Base-by-base conservation (phyloP, 805 yeast genomes). In the Scheffersomyces ergatensis region DNA sequence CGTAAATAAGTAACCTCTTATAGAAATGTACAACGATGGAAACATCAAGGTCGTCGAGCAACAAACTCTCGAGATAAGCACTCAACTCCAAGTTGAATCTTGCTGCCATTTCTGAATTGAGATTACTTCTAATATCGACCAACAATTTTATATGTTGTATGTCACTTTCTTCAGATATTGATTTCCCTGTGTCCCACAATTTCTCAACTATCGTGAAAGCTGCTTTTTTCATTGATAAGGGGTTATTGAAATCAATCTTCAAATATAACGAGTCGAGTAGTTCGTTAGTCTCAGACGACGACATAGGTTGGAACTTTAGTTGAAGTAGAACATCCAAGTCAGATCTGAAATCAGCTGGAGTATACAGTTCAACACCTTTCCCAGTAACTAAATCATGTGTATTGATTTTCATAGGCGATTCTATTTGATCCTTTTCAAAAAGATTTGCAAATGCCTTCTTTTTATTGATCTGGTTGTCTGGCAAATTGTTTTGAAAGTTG, bases 351-450 rank as follows among this genome's bases (percentile, higher is more conserved):
- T 51, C 55, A 12, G 49, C 53, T 4, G 45, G 37, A 2, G 46
- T 34, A 27, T 44, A 44, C 20, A 39, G 26, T 5, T 39, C 41
- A 8, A 20, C 29, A 19, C 39, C 21, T 17, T 30, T 39, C 18
- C 32, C 38, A 19, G 35, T 34, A 16, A 17, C 31, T 5, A 19
- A 12, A 19, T 51, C 53, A 2, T 48, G 54, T 0, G 54, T 47
- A 34, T 48, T 55, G 2, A 64, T 55, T 27, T 56, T 61, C 58
- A 67, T 51, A 0, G 74, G 74, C 1, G 72, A 62, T 7, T 65
- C 72, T 3, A 50, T 53, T 2, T 57, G 54, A 9, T 58, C 60
- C 40, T 59, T 46, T 5, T 53, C 45, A 50, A 54, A 51, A 29
- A 54, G 34, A 32, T 36, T 36, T 21, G 41, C 33, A n/a, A 40